Evolutionary conservation across 2,329 filamentous ascomycete genomes (phyloP).

Genomic region (Arthroderma sp.): DNA sequence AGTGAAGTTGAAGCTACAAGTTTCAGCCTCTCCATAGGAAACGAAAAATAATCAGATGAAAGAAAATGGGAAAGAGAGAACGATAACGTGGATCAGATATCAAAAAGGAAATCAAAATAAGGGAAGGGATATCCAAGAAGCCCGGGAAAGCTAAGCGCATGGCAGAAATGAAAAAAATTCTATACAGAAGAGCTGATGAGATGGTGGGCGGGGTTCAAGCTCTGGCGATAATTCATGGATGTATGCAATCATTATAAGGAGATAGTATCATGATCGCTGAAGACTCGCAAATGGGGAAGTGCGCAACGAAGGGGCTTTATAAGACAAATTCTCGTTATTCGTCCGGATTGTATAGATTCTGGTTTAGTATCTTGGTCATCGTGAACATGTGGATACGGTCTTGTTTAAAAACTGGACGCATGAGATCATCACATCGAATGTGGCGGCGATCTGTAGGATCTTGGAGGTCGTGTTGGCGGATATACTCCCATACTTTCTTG

Average conservation of each 20-base stretch:
- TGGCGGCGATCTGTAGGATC: conserved; percentile 84
- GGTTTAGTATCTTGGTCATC: conserved; percentile 93
- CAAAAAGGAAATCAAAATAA: not conserved
- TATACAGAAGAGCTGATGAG: not conserved
- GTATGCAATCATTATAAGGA: no score
- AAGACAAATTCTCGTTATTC: conserved; percentile 2
- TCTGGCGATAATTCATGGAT: no score
- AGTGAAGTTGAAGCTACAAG: no score
- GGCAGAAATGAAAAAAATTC: not conserved
- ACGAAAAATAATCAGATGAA: no score
- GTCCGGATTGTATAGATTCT: conserved; percentile 66
- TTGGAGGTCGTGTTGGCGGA: conserved; percentile 77
- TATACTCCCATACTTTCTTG: conserved; percentile 92
- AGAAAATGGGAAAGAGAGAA: no score
- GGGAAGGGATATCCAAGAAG: not conserved
- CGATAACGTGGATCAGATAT: no score
- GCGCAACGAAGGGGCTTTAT: not conserved
- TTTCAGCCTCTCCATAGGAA: no score
- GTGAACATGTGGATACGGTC: conserved; percentile 95
- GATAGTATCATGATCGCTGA: not conserved
- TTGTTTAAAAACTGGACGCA: conserved; percentile 86
- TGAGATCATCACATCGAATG: conserved; percentile 79
- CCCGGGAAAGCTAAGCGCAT: not conserved
- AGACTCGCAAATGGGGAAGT: not conserved
- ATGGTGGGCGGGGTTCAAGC: no score